Conservation (phyloP, 257 asterid species). For the Marsdenia floribunda region DNA sequence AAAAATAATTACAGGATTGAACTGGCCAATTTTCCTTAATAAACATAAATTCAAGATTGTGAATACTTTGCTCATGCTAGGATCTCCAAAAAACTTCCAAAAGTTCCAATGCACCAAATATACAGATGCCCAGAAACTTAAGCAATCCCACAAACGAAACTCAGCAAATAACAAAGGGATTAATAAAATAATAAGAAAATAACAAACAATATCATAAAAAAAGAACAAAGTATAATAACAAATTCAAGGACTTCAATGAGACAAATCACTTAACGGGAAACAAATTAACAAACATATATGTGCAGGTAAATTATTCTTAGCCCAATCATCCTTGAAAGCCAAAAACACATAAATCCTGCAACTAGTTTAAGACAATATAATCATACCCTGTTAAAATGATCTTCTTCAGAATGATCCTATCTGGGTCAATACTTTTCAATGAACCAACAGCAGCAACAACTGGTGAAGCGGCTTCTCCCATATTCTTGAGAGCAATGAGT, state of each 20-base stretch:
- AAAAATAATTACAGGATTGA: too few species aligned
- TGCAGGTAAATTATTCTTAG: neutral
- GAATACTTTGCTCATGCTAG: neutral
- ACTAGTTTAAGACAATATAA: neutral
- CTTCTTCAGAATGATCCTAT: slow-evolving; percentile 80
- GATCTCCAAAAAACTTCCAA: neutral
- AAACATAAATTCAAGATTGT: neutral
- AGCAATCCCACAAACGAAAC: neutral
- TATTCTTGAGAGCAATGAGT: slow-evolving; percentile 63
- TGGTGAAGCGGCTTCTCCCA: slow-evolving; percentile 48
- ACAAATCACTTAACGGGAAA: neutral
- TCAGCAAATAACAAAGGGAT: neutral
- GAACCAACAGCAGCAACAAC: slow-evolving; percentile 85
- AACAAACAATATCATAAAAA: neutral
- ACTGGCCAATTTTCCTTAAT: too few species aligned
- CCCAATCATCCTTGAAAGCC: neutral
- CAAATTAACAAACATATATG: neutral
- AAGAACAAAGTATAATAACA: neutral
- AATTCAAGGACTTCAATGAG: neutral
- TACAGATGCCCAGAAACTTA: neutral
- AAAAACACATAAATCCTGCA: neutral
- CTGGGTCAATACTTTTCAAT: slow-evolving; percentile 70
- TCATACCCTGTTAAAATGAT: slow-evolving; percentile 89
- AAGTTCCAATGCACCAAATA: neutral
- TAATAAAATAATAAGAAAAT: too few species aligned